phyloP scores from a whole-genome alignment of 257 asterid genomes.

The Jaltomata sinuosa region DNA sequence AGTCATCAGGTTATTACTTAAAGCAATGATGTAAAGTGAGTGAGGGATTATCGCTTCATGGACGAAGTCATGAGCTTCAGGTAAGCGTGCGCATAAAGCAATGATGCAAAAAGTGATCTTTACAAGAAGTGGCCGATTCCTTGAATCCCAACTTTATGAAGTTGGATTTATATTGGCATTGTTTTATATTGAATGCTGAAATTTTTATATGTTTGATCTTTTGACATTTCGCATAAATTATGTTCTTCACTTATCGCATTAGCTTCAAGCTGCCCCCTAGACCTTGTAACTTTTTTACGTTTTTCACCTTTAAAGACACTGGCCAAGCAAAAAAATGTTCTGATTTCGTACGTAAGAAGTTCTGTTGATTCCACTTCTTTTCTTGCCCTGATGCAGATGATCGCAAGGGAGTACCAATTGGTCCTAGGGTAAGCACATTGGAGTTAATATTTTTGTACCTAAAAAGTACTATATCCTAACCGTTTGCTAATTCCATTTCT shows the following conservation, averaged over 20 bases:
- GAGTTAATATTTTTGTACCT: not conserved
- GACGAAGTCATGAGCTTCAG: not conserved
- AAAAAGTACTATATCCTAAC: not conserved
- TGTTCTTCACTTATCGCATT: not conserved
- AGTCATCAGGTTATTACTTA: not conserved
- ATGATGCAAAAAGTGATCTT: not conserved
- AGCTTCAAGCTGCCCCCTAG: not conserved
- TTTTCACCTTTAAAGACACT: not conserved
- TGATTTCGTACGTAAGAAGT: not conserved
- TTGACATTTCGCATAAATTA: not conserved
- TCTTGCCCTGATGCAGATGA: conserved; percentile 25
- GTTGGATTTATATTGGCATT: not conserved
- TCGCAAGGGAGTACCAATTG: conserved; percentile 75
- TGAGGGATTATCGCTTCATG: not conserved
- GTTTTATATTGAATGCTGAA: not conserved
- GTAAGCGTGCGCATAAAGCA: not conserved
- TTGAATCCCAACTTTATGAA: not conserved
- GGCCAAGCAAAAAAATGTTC: not conserved
- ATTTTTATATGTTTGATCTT: not conserved
- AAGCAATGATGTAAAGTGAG: not conserved
- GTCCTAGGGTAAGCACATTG: conserved; percentile 56
- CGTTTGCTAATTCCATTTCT: not conserved
- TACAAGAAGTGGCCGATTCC: not conserved
- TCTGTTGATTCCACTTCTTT: not conserved
- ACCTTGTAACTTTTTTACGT: not conserved